phyloP scores from a whole-genome alignment of 2,329 filamentous ascomycete genomes.

The Remersonia thermophila region DNA sequence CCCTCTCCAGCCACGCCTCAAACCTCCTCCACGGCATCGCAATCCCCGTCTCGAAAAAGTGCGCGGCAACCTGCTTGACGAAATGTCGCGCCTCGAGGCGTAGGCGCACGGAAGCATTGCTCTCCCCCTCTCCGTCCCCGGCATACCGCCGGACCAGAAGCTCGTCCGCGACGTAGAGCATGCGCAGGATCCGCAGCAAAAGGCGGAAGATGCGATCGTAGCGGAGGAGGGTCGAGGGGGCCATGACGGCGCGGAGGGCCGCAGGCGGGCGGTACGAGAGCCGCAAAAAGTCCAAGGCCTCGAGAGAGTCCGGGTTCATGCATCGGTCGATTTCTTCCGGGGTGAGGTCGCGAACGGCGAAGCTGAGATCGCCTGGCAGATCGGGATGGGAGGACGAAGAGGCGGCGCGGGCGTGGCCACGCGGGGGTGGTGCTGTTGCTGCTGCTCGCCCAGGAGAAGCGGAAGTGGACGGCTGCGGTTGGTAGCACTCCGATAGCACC shows the following conservation, averaged over 20 bases:
- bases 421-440: background rate
- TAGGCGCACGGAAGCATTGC: constrained; percentile 44
- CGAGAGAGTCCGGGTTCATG: constrained; percentile 68
- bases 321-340: constrained; percentile 70
- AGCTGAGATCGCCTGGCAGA: constrained; percentile 62
- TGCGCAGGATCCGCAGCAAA: constrained; percentile 62
- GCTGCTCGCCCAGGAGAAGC: too few species aligned
- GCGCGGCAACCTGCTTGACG: constrained; percentile 56
- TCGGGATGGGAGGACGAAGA: background rate
- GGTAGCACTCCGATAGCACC: constrained; percentile 65
- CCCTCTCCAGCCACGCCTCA: constrained; percentile 47
- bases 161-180: constrained; percentile 62
- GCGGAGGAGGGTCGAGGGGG: constrained; percentile 54
- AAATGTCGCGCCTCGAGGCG: constrained; percentile 71
- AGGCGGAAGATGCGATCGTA: constrained; percentile 81
- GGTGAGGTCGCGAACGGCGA: constrained; percentile 71
- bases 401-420: background rate
- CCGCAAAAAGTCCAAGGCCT: constrained; percentile 86
- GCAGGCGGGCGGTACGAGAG: constrained; percentile 70
- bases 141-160: constrained; percentile 24
- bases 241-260: constrained; percentile 62
- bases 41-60: constrained; percentile 72
- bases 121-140: constrained; percentile 23
- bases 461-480: constrained; percentile 3
- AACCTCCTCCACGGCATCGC: constrained; percentile 61